These are phyloP conservation scores for Urtica urens DNA, from an alignment of 306 rosid genomes.

Conservation along the genomic window DNA sequence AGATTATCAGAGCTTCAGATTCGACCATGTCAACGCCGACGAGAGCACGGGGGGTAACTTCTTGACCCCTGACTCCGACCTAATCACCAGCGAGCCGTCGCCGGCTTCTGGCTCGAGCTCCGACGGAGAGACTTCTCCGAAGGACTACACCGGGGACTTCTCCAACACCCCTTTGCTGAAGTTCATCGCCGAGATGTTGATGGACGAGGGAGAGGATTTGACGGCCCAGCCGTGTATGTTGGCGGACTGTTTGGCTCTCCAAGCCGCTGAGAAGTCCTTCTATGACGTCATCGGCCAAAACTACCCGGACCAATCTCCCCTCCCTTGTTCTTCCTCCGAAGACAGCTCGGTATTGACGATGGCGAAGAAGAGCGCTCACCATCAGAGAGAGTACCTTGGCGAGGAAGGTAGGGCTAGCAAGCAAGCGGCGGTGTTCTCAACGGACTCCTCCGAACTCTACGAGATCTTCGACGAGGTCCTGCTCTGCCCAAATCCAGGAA, in stretches of 20 bases:
- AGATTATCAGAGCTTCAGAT: constrained; percentile 21
- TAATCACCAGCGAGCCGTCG: constrained; percentile 18
- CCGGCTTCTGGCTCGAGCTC: constrained; percentile 20
- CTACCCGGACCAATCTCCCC: constrained; percentile 15
- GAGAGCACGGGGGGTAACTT: constrained; percentile 18
- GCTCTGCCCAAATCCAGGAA: constrained; percentile 16
- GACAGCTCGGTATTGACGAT: constrained; percentile 2
- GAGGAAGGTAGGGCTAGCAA: constrained; percentile 26
- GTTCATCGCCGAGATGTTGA: constrained; percentile 61
- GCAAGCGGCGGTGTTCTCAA: constrained; percentile 17
- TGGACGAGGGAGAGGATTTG: constrained; percentile 55
- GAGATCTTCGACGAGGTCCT: constrained; percentile 32
- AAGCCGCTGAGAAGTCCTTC: constrained; percentile 73
- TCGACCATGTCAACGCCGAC: constrained; percentile 20
- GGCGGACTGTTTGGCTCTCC: constrained; percentile 64
- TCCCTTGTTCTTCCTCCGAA: background rate
- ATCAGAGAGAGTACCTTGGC: constrained; percentile 13
- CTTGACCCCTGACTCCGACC: constrained; percentile 19
- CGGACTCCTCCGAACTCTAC: constrained; percentile 11
- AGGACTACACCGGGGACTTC: constrained; percentile 19
- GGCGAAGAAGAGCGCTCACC: constrained; percentile 17
- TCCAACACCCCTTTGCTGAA: constrained; percentile 35
- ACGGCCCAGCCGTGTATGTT: constrained; percentile 64
- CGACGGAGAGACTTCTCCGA: constrained; percentile 16
- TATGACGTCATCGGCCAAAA: constrained; percentile 47